phyloP scores from a whole-genome alignment of 176 grass and related monocot species.

The Lolium multiflorum region DNA sequence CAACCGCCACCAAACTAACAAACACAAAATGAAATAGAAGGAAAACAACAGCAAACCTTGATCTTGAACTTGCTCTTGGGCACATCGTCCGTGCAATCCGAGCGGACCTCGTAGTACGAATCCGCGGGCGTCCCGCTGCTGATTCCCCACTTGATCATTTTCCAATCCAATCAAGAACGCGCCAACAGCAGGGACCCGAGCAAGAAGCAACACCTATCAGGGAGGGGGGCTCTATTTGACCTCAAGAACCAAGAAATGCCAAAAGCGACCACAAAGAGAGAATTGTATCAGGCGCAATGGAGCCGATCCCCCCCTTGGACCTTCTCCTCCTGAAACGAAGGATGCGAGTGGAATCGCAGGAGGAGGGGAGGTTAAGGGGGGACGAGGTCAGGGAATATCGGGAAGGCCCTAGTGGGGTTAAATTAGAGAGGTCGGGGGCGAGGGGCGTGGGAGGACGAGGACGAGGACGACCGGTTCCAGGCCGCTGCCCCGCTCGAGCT shows the following conservation, averaged over 20 bases:
- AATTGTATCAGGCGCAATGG: background rate
- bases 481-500: conserved; percentile 28
- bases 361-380: conserved; percentile 50
- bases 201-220: conserved; percentile 7
- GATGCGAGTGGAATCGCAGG: conserved; percentile 44
- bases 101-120: conserved; percentile 82
- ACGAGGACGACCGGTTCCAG: conserved; percentile 51
- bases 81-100: conserved; percentile 76
- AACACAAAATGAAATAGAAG: conserved; percentile 29
- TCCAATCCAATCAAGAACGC: conserved; percentile 27
- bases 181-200: conserved; percentile 18
- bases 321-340: conserved; percentile 47
- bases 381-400: conserved; percentile 29
- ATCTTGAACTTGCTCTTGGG: conserved; percentile 99
- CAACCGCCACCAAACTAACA: conserved; percentile 20
- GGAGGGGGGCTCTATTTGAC: conserved; percentile 22
- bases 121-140: conserved; percentile 76
- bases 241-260: conserved; percentile 23
- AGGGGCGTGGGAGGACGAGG: conserved; percentile 24
- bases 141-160: conserved; percentile 74
- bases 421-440: conserved; percentile 49
- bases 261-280: background rate
- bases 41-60: conserved; percentile 62
- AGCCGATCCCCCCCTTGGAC: conserved; percentile 50
- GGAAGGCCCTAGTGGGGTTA: conserved; percentile 45